Conservation (phyloP, 1,139 yeast species). For the Debaryomyces sp. region DNA sequence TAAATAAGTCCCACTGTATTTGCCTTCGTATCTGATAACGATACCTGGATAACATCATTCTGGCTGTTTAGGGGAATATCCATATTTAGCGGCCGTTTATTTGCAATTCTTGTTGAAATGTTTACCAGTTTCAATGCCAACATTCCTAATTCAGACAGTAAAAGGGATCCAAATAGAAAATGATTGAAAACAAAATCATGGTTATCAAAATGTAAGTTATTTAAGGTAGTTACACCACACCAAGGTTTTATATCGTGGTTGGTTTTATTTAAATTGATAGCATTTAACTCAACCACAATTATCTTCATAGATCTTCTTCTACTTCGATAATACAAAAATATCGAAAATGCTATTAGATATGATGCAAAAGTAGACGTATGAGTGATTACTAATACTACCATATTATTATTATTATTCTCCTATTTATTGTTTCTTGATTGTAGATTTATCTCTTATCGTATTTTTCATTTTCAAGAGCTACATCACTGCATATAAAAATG, state of each 20-base stretch:
- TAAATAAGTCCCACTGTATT: conserved; percentile 16
- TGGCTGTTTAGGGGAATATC: conserved; percentile 10
- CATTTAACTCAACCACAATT: conserved; percentile 4
- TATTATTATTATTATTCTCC: conserved; percentile 4
- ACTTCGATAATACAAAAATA: conserved; percentile 4
- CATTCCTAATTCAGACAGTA: conserved; percentile 8
- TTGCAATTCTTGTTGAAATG: background rate
- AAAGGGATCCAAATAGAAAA: conserved; percentile 10
- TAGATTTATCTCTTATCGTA: background rate
- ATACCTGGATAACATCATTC: conserved; percentile 1
- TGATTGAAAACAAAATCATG: conserved; percentile 9
- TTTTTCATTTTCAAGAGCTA: background rate
- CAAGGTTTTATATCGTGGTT: conserved; percentile 20
- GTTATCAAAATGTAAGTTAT: conserved; percentile 12
- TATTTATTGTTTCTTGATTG: background rate
- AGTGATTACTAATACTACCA: conserved; percentile 3
- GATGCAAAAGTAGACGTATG: conserved; percentile 3
- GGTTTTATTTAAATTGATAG: background rate
- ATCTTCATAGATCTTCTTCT: conserved; percentile 1
- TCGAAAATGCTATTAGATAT: conserved; percentile 8
- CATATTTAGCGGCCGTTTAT: conserved; percentile 7
- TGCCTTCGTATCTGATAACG: background rate
- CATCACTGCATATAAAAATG: background rate
- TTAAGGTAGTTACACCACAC: conserved; percentile 28
- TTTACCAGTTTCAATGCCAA: conserved; percentile 4